phyloP scores from a whole-genome alignment of 192 early-diverging fungal species.

The Haplosporangium gracile region DNA sequence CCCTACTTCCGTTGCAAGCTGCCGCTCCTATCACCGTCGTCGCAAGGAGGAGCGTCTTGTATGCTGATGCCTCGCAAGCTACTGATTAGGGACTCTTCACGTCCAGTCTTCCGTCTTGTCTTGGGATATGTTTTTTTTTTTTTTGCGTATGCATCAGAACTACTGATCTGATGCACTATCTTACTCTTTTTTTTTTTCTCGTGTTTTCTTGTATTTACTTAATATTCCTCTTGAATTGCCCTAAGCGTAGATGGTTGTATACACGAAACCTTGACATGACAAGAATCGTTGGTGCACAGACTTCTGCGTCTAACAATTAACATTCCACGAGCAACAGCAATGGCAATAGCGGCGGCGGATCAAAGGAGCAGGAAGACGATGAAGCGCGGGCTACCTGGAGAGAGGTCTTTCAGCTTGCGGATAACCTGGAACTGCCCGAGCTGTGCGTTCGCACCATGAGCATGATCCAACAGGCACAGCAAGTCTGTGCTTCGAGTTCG shows the following conservation, averaged over 20 bases:
- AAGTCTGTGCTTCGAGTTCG: too few relatives aligned
- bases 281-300: not conserved
- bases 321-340: not conserved
- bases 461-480: not conserved
- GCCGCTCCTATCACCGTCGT: not conserved
- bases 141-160: not conserved
- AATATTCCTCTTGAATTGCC: not conserved
- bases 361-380: not conserved
- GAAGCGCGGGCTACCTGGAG: not conserved
- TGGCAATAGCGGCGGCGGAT: not conserved
- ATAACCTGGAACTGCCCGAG: not conserved
- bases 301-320: not conserved
- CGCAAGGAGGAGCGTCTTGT: not conserved
- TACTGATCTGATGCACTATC: not conserved
- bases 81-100: not conserved
- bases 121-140: not conserved
- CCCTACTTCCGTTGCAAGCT: not conserved
- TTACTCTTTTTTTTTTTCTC: not conserved
- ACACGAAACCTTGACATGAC: not conserved
- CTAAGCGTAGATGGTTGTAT: not conserved
- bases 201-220: not conserved
- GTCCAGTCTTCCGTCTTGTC: not conserved
- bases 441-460: not conserved
- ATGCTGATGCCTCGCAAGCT: not conserved
- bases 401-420: not conserved